A percentile compares a stretch with the other conserved stretches of the same genome.
phyloP scores from a whole-genome alignment of 2,329 filamentous ascomycete genomes.

The Nothophaeocryptopus gaeumannii region DNA sequence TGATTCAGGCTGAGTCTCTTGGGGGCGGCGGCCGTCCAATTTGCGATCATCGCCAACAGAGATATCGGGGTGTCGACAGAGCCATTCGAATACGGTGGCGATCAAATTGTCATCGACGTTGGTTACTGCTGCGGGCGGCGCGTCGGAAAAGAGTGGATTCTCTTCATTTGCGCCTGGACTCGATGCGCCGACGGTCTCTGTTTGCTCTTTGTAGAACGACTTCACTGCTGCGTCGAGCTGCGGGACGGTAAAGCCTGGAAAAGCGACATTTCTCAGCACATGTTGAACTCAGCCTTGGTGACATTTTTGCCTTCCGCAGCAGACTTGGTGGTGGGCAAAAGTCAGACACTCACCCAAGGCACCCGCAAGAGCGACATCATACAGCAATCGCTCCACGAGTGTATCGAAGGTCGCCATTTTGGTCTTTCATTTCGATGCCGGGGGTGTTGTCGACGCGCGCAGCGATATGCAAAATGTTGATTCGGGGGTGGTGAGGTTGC shows the following conservation, averaged over 20 bases:
- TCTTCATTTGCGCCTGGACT: slow-evolving; percentile 1
- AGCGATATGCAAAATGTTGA: slow-evolving; percentile 4
- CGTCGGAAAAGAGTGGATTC: slow-evolving; percentile 28
- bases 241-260: slow-evolving; percentile 39
- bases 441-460: not conserved
- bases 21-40: slow-evolving; percentile 29
- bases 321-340: not conserved
- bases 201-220: slow-evolving; percentile 36
- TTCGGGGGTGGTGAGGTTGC: not conserved
- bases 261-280: too few species aligned
- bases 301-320: not conserved
- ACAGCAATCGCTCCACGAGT: slow-evolving; percentile 57
- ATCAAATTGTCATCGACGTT: slow-evolving; percentile 51
- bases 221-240: slow-evolving; percentile 42
- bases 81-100: slow-evolving; percentile 57
- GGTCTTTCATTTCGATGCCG: slow-evolving; percentile 16
- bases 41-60: slow-evolving; percentile 39
- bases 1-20: slow-evolving; percentile 30
- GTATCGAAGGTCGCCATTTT: slow-evolving; percentile 49
- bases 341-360: slow-evolving; percentile 51
- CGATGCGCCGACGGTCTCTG: not conserved
- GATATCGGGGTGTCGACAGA: slow-evolving; percentile 55
- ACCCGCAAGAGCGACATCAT: slow-evolving; percentile 59
- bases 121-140: slow-evolving; percentile 21
- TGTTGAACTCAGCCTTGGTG: too few species aligned